A percentile compares a stretch with the other conserved stretches of the same genome.
These are phyloP conservation scores for Pythium sukuiense DNA, from an alignment of 352 stramenopile species.

Conservation along the genomic window DNA sequence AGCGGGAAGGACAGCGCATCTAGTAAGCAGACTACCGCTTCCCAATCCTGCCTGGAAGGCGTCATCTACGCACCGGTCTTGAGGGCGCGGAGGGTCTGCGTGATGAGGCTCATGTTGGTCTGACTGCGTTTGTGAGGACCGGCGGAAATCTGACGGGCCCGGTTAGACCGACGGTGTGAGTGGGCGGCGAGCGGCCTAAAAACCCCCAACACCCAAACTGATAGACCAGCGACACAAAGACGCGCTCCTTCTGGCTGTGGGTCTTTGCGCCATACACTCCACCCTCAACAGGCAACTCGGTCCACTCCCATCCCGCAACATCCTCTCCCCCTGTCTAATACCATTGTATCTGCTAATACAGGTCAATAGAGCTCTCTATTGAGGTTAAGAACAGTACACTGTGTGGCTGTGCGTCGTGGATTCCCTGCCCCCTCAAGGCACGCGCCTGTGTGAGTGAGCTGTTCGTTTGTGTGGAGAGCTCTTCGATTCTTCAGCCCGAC, in stretches of 20 bases:
- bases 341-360: neutral
- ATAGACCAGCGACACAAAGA: constrained; percentile 33
- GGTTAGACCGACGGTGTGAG: constrained; percentile 19
- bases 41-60: neutral
- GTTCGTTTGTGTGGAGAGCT: constrained; percentile 4
- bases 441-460: constrained; percentile 12
- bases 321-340: neutral
- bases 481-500: constrained; percentile 1
- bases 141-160: constrained; percentile 40
- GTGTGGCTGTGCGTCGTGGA: constrained; percentile 26
- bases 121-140: constrained; percentile 27
- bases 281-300: constrained; percentile 2
- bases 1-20: neutral
- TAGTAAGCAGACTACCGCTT: neutral
- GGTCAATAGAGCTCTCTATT: constrained; percentile 10
- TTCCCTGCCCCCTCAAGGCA: constrained; percentile 10
- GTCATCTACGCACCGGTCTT: constrained; percentile 62
- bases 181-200: constrained; percentile 13
- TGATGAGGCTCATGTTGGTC: constrained; percentile 75
- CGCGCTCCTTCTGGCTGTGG: constrained; percentile 12
- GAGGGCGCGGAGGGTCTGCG: constrained; percentile 73
- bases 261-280: neutral
- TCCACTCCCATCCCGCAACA: constrained; percentile 13
- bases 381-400: constrained; percentile 13
- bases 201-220: constrained; percentile 1